Conservation (phyloP, 1,139 yeast species). For the Yamadazyma spencermartinsiae region DNA sequence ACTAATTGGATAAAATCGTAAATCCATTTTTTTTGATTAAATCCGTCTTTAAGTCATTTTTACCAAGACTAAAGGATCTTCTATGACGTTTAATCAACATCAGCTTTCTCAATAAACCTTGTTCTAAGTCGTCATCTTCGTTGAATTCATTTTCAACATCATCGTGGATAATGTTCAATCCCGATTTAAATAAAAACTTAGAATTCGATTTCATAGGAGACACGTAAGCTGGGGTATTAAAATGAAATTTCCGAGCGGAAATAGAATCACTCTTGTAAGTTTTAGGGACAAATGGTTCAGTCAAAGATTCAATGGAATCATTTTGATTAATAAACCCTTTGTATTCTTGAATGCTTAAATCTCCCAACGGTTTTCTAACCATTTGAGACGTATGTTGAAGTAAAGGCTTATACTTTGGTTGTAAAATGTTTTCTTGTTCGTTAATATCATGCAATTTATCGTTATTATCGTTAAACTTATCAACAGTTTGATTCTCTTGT, state of each 20-base stretch:
- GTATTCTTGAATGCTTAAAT: slow-evolving; percentile 33
- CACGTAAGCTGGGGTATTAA: slow-evolving; percentile 15
- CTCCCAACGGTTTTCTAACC: slow-evolving; percentile 32
- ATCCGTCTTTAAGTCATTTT: slow-evolving; percentile 35
- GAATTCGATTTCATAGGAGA: slow-evolving; percentile 18
- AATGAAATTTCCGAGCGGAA: slow-evolving; percentile 33
- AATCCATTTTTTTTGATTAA: slow-evolving; percentile 34
- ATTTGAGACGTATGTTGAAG: slow-evolving; percentile 12
- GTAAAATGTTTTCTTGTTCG: slow-evolving; percentile 49
- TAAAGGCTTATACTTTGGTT: slow-evolving; percentile 30
- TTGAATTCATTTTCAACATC: slow-evolving; percentile 17
- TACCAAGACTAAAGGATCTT: slow-evolving; percentile 42
- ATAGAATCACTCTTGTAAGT: slow-evolving; percentile 34
- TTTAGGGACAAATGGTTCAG: slow-evolving; percentile 35
- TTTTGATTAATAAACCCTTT: slow-evolving; percentile 31
- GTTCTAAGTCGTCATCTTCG: slow-evolving; percentile 34
- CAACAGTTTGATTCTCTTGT: slow-evolving; percentile 12
- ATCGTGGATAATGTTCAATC: slow-evolving; percentile 15
- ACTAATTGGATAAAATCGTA: slow-evolving; percentile 14
- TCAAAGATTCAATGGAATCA: slow-evolving; percentile 15
- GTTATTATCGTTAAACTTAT: not conserved
- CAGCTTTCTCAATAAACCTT: slow-evolving; percentile 21
- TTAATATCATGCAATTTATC: slow-evolving; percentile 3
- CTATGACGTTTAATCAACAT: slow-evolving; percentile 24
- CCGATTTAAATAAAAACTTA: slow-evolving; percentile 15